Evolutionary conservation across 2,329 filamentous ascomycete species (phyloP), one percentile per base, ranked within the genome.

Genomic region (Fusarium hostae): DNA sequence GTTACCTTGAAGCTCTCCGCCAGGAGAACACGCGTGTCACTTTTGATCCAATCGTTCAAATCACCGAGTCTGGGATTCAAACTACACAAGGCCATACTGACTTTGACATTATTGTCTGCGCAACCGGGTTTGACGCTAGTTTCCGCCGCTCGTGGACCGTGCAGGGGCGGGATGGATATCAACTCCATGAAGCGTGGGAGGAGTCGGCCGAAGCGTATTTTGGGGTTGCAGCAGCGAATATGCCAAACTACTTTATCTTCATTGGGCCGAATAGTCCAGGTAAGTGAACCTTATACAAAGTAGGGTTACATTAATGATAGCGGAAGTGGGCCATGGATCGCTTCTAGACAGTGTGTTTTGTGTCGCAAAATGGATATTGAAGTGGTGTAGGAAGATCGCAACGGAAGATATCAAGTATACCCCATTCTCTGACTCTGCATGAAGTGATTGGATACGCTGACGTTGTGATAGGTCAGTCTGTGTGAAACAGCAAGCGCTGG

Each of bases 1-100:
- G 68, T 12, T 78, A 78, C 20, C 73, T 78, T 5, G 74, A 78
- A 62, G 75, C 74, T 6, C 60, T 78, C 0, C 51, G 34, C 3
- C 12, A 64, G 39, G n/a, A 55, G 48, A 56, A 66, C 30, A n/a
- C 74, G 65, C 39, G 69, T 63, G 30, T 41, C 1, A 55, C 50
- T 4, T 61, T 64, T 2, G 26, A 37, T 8, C n/a, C 35, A 28
- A 69, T 72, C n/a, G 37, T 50, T 20, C 39, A 52, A 26, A 39
- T 72, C 20, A 61, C 51, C 3, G 59, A 62, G 30, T 34, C 4
- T 2, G 66, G 69, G 3, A 59, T 72, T 20, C n/a, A 32, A 26
- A 65, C 66, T 12, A 40, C 47, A 2, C 12, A 57, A 4, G 43
- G 30, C 1, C 20, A 24, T 5, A 52, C 52, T 11, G 56, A 69